These are phyloP conservation scores for Volutella citrinella DNA, from an alignment of 2,329 filamentous ascomycete species.

Conservation along the genomic window DNA sequence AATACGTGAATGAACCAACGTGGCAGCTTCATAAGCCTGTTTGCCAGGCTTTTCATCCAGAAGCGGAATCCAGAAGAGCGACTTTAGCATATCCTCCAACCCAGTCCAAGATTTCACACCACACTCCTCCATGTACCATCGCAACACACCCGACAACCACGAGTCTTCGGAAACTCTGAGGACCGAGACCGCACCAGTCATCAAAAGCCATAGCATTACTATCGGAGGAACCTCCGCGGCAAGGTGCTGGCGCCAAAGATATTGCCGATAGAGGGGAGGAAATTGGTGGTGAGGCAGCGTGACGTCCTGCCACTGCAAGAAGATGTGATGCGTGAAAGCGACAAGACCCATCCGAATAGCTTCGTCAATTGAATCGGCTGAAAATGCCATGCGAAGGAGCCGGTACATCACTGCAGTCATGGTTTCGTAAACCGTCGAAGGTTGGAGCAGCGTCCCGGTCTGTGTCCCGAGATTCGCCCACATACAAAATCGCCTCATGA, in stretches of 20 bases:
- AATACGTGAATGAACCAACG: too few species aligned
- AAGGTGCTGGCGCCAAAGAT: neutral
- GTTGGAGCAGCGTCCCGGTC: constrained; percentile 12
- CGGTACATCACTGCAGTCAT: constrained; percentile 41
- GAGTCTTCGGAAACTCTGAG: constrained; percentile 1
- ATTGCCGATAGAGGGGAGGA: neutral
- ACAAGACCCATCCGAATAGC: constrained; percentile 37
- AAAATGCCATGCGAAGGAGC: constrained; percentile 32
- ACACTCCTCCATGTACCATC: neutral
- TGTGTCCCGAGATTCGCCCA: constrained; percentile 23
- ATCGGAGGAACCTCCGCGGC: neutral
- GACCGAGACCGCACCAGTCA: constrained; percentile 3
- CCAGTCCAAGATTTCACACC: constrained; percentile 4
- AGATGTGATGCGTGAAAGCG: constrained; percentile 35
- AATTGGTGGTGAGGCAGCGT: constrained; percentile 3
- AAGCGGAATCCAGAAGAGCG: constrained; percentile 5
- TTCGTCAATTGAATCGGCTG: constrained; percentile 28
- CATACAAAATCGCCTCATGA: constrained; percentile 21
- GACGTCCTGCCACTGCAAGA: constrained; percentile 35
- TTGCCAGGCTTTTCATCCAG: constrained; percentile 5
- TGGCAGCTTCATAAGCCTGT: constrained; percentile 2
- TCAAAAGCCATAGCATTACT: constrained; percentile 8
- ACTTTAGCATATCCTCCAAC: constrained; percentile 4
- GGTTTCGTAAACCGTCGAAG: constrained; percentile 18
- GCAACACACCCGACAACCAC: constrained; percentile 1